A percentile compares a stretch with the other conserved stretches of the same genome.
Conservation (phyloP, 2,329 filamentous ascomycete genomes). For the Phialophora expanda region DNA sequence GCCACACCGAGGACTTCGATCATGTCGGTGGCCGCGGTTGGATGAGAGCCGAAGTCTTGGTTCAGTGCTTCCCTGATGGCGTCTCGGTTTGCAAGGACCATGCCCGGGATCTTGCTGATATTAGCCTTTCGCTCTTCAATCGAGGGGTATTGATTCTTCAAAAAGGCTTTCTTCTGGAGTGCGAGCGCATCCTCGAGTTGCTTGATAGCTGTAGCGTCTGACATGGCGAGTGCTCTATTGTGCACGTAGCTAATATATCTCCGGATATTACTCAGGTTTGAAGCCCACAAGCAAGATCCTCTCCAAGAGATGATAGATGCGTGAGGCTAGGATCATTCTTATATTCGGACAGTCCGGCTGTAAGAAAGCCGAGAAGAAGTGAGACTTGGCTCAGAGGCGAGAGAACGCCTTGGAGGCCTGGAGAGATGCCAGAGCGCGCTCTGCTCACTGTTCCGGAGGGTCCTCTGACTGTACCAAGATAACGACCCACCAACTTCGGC, state of each 20-base stretch:
- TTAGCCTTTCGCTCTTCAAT: conserved; percentile 23
- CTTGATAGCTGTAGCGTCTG: conserved; percentile 36
- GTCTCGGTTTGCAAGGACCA: conserved; percentile 20
- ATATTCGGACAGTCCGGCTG: no score
- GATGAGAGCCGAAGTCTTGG: conserved; percentile 20
- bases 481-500: no score
- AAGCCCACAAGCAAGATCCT: neutral
- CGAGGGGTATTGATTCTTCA: conserved; percentile 10
- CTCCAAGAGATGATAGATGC: neutral
- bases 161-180: conserved; percentile 12
- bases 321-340: no score
- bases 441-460: no score
- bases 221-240: conserved; percentile 2
- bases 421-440: no score
- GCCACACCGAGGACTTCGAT: conserved; percentile 17
- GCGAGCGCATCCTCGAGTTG: conserved; percentile 47
- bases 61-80: conserved; percentile 17
- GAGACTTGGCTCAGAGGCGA: no score
- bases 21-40: conserved; percentile 6
- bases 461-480: no score
- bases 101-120: conserved; percentile 18
- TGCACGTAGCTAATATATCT: neutral
- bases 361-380: no score
- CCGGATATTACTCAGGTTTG: neutral
- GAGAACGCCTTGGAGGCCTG: no score